Percentiles rank a stretch among this genome's conserved stretches.
phyloP scores from a whole-genome alignment of 1,284 basidiomycete species.

The Fomes fomentarius region DNA sequence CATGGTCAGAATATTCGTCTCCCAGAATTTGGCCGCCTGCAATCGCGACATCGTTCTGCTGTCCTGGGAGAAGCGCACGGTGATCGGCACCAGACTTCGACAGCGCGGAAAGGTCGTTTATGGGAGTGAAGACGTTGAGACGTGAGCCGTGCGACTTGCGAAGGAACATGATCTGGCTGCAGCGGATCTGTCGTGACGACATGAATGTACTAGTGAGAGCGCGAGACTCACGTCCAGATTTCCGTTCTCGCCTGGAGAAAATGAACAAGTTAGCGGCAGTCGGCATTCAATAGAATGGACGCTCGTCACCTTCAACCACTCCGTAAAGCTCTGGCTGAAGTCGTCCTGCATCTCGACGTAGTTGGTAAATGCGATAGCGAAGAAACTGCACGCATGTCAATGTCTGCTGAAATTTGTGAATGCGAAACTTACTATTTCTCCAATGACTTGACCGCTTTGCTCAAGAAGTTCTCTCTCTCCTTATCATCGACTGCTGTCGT shows the following conservation, averaged over 20 bases:
- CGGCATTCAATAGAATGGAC: neutral
- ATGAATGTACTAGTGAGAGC: neutral
- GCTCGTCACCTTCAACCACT: conserved; percentile 80
- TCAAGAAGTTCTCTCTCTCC: conserved; percentile 57
- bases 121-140: conserved; percentile 86
- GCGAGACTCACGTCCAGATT: conserved; percentile 83
- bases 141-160: conserved; percentile 78
- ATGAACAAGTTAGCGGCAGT: no score
- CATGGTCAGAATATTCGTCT: conserved; percentile 93
- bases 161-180: conserved; percentile 84
- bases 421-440: conserved; percentile 71
- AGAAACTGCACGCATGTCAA: conserved; percentile 62
- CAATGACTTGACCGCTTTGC: conserved; percentile 68
- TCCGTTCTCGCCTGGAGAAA: conserved; percentile 81
- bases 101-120: conserved; percentile 83
- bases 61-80: conserved; percentile 60
- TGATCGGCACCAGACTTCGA: conserved; percentile 66
- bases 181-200: neutral
- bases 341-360: conserved; percentile 79
- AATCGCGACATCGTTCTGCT: conserved; percentile 77
- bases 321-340: conserved; percentile 78
- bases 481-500: conserved; percentile 68
- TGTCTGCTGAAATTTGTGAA: neutral
- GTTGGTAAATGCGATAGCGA: conserved; percentile 92
- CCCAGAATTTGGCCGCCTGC: conserved; percentile 87